Evolutionary conservation across 306 rosid species (phyloP).

Genomic region (Astragalus glycyphyllos): DNA sequence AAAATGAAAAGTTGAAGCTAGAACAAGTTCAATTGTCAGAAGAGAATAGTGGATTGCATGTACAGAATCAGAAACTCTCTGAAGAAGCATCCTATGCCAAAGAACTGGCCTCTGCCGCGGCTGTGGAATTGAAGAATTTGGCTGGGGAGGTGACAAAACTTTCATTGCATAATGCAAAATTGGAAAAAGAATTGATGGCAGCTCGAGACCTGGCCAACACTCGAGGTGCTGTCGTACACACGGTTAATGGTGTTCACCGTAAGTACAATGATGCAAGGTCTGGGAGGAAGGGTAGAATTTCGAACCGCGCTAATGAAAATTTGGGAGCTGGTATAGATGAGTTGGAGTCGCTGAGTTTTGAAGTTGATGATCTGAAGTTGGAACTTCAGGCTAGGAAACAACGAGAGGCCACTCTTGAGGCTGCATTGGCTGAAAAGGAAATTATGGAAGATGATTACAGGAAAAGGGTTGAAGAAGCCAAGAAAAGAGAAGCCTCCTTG

Average conservation of each 20-base stretch:
- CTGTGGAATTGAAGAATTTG: constrained; percentile 93
- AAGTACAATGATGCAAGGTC: constrained; percentile 70
- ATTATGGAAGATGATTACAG: constrained; percentile 78
- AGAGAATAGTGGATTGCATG: constrained; percentile 89
- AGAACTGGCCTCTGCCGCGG: constrained; percentile 98
- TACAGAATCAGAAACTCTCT: constrained; percentile 93
- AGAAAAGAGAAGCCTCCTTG: constrained; percentile 80
- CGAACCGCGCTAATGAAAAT: constrained; percentile 66
- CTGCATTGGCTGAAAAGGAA: constrained; percentile 90
- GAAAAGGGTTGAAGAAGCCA: constrained; percentile 83
- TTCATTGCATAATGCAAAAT: constrained; percentile 80
- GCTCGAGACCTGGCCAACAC: constrained; percentile 75
- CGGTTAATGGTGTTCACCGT: constrained; percentile 68
- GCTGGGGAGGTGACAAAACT: constrained; percentile 96
- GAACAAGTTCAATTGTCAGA: constrained; percentile 87
- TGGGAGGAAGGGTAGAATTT: constrained; percentile 80
- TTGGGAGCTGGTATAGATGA: constrained; percentile 61
- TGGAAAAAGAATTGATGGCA: constrained; percentile 84
- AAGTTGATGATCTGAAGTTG: constrained; percentile 75
- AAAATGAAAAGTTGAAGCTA: constrained; percentile 84
- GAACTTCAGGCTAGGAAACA: constrained; percentile 92
- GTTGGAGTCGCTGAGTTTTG: constrained; percentile 81
- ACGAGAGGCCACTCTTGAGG: constrained; percentile 89
- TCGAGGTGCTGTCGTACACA: constrained; percentile 52
- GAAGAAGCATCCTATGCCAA: constrained; percentile 98